phyloP scores from a whole-genome alignment of 345 rosid genomes.

The Eucalyptus rudis region DNA sequence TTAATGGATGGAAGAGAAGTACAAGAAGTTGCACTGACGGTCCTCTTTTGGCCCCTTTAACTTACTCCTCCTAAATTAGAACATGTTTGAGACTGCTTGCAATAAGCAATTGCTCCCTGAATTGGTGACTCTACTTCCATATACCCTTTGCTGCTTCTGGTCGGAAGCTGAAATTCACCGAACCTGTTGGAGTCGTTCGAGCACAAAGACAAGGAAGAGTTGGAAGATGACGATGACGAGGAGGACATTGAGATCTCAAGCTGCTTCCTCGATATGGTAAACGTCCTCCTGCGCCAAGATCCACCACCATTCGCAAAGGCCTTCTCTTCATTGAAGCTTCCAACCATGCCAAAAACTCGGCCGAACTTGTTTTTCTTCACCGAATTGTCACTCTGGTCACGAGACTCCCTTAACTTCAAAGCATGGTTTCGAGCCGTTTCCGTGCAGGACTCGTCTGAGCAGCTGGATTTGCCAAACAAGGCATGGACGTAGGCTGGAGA shows the following conservation, averaged over 20 bases:
- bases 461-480: slow-evolving; percentile 52
- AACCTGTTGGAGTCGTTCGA: neutral
- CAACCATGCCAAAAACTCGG: slow-evolving; percentile 3
- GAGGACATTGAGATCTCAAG: slow-evolving; percentile 21
- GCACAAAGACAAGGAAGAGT: neutral
- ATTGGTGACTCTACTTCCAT: slow-evolving; percentile 63
- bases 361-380: slow-evolving; percentile 21
- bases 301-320: neutral
- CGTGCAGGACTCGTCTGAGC: slow-evolving; percentile 51
- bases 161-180: neutral
- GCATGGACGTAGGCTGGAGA: slow-evolving; percentile 54
- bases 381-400: neutral
- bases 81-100: slow-evolving; percentile 31
- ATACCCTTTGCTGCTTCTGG: slow-evolving; percentile 1
- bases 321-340: slow-evolving; percentile 1
- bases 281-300: slow-evolving; percentile 43
- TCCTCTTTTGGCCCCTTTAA: neutral
- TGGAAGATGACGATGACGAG: neutral
- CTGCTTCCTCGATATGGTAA: slow-evolving; percentile 39
- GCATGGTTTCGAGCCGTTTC: slow-evolving; percentile 2
- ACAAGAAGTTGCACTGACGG: neutral
- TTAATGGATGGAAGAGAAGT: neutral
- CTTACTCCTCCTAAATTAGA: neutral
- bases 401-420: neutral
- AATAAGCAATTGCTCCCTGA: slow-evolving; percentile 89